phyloP scores from a whole-genome alignment of 2,329 filamentous ascomycete genomes.

The Metarhizium guizhouense region DNA sequence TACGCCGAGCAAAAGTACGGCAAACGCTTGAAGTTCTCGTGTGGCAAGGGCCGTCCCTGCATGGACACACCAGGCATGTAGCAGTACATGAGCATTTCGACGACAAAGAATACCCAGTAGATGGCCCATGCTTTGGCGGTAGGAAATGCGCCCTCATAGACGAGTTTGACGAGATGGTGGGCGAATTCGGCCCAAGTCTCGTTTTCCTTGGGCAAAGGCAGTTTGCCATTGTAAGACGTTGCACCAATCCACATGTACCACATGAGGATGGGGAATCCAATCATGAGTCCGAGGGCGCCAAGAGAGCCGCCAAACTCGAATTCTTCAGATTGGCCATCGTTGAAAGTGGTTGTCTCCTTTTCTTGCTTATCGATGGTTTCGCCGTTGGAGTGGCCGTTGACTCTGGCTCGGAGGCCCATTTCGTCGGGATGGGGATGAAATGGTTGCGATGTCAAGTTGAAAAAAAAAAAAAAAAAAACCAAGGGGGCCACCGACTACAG shows the following conservation, averaged over 20 bases:
- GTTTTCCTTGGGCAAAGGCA: slow-evolving; percentile 56
- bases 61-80: slow-evolving; percentile 75
- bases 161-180: slow-evolving; percentile 57
- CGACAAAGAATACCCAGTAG: slow-evolving; percentile 86
- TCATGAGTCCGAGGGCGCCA: slow-evolving; percentile 79
- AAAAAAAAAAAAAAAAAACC: too few relatives aligned
- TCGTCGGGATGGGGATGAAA: too few relatives aligned
- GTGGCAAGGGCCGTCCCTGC: slow-evolving; percentile 77
- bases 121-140: slow-evolving; percentile 74
- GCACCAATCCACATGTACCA: slow-evolving; percentile 98
- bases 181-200: slow-evolving; percentile 65
- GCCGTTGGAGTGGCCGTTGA: background rate
- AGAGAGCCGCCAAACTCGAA: slow-evolving; percentile 79
- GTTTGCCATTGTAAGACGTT: slow-evolving; percentile 77
- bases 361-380: background rate
- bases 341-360: background rate
- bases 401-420: background rate
- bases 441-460: too few relatives aligned
- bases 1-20: slow-evolving; percentile 89
- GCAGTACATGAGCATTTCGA: slow-evolving; percentile 75
- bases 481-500: too few relatives aligned
- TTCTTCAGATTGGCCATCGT: slow-evolving; percentile 33
- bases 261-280: slow-evolving; percentile 83
- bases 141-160: slow-evolving; percentile 78
- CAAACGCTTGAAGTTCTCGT: slow-evolving; percentile 74